These are phyloP conservation scores for Ophiobolus disseminans DNA, from an alignment of 2,329 filamentous ascomycete genomes.

Conservation along the genomic window DNA sequence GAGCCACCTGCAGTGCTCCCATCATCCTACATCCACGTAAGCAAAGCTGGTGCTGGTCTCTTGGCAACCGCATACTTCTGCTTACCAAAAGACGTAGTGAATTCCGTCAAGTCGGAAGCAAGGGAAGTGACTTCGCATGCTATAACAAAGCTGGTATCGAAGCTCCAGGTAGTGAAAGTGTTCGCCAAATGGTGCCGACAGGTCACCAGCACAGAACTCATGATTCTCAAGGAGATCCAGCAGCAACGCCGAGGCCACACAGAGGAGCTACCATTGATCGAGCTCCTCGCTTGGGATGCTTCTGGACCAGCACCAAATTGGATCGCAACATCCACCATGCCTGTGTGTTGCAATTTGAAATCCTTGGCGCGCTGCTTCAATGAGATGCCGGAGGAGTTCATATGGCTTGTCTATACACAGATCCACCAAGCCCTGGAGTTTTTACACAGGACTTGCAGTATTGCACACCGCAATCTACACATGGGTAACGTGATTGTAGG, in stretches of 20 bases:
- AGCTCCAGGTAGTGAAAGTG: no score
- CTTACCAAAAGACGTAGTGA: not conserved
- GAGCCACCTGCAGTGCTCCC: no score
- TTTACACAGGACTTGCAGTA: conserved; percentile 5
- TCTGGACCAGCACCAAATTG: not conserved
- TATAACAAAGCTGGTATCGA: not conserved
- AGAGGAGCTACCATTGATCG: not conserved
- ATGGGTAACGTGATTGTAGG: conserved; percentile 6
- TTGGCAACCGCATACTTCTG: not conserved
- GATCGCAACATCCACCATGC: not conserved
- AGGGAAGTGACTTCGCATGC: not conserved
- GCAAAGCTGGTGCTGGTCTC: not conserved
- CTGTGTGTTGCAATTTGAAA: not conserved
- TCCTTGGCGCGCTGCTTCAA: not conserved
- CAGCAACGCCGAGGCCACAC: not conserved
- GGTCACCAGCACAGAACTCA: not conserved
- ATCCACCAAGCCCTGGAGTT: conserved; percentile 3
- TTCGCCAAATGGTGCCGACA: not conserved
- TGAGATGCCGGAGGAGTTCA: conserved; percentile 4
- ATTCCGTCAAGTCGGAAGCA: no score
- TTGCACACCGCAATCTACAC: conserved; percentile 5
- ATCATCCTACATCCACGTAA: not conserved
- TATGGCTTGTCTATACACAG: conserved; percentile 9
- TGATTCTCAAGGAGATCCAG: not conserved
- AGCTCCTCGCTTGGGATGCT: not conserved